phyloP scores from a whole-genome alignment of 768 basidiomycete genomes.

The Tricholoma furcatifolium region DNA sequence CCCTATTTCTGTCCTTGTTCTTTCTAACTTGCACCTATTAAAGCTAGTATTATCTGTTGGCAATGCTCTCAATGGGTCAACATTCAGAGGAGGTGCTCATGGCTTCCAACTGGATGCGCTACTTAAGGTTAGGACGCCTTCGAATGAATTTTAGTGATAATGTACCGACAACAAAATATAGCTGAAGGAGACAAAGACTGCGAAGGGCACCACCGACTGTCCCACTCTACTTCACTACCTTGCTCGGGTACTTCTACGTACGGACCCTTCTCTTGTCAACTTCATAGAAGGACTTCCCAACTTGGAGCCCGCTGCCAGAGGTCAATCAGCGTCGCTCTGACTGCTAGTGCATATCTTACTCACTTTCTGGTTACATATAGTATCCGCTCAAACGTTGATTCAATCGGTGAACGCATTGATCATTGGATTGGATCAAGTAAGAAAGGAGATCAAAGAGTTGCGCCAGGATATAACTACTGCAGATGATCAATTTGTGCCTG shows the following conservation, averaged over 20 bases:
- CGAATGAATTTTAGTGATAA: slow-evolving; percentile 1
- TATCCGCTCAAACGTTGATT: slow-evolving; percentile 67
- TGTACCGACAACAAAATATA: slow-evolving; percentile 24
- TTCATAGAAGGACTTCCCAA: slow-evolving; percentile 83
- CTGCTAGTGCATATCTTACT: not conserved
- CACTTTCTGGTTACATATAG: slow-evolving; percentile 22
- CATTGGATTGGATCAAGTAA: slow-evolving; percentile 54
- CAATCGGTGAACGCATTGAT: slow-evolving; percentile 60
- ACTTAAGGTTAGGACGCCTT: slow-evolving; percentile 56
- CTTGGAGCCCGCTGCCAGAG: slow-evolving; percentile 78
- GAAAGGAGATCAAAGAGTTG: slow-evolving; percentile 50
- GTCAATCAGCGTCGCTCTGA: slow-evolving; percentile 39
- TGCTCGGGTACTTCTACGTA: slow-evolving; percentile 68
- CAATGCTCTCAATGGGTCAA: slow-evolving; percentile 79
- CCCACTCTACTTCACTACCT: slow-evolving; percentile 92
- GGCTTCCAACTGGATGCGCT: slow-evolving; percentile 87
- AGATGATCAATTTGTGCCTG: slow-evolving; percentile 60
- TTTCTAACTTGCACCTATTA: slow-evolving; percentile 1
- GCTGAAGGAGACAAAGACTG: slow-evolving; percentile 84
- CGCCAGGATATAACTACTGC: slow-evolving; percentile 28
- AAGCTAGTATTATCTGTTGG: slow-evolving; percentile 77
- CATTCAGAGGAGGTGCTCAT: slow-evolving; percentile 78
- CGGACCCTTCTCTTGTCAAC: slow-evolving; percentile 59
- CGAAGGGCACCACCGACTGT: slow-evolving; percentile 62
- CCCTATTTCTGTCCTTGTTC: slow-evolving; percentile 6